phyloP scores from a whole-genome alignment of 441 rosid species.

The Eutrema salsugineum region DNA sequence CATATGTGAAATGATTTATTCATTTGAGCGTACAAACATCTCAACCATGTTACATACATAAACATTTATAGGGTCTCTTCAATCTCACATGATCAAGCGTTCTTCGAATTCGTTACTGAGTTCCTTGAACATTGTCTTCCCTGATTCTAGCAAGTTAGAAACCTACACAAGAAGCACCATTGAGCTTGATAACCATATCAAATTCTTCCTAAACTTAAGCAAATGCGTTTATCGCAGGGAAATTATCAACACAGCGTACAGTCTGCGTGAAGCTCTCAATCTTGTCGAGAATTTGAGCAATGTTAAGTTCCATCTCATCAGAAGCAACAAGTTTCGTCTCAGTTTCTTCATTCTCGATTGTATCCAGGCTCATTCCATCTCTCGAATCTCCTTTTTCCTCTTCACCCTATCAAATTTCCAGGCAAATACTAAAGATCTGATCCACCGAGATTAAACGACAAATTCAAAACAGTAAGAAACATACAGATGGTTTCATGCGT shows the following conservation, averaged over 20 bases:
- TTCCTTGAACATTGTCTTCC: slow-evolving; percentile 71
- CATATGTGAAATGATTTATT: not conserved
- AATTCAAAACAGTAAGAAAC: slow-evolving; percentile 15
- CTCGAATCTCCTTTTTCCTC: slow-evolving; percentile 38
- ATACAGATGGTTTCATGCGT: slow-evolving; percentile 56
- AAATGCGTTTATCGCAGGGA: not conserved
- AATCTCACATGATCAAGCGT: slow-evolving; percentile 55
- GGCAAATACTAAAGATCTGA: not conserved
- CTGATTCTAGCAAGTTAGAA: slow-evolving; percentile 70
- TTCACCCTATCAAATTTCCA: slow-evolving; percentile 35
- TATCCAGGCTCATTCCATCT: slow-evolving; percentile 37
- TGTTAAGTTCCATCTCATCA: slow-evolving; percentile 68
- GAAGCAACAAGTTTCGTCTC: slow-evolving; percentile 50
- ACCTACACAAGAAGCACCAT: slow-evolving; percentile 23
- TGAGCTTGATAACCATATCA: not conserved
- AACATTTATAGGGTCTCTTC: not conserved
- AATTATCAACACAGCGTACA: slow-evolving; percentile 34
- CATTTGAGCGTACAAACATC: slow-evolving; percentile 1
- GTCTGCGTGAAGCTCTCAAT: slow-evolving; percentile 71
- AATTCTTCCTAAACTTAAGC: not conserved
- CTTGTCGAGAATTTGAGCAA: slow-evolving; percentile 56
- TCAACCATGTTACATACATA: not conserved
- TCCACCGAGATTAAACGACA: not conserved
- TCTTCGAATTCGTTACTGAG: slow-evolving; percentile 73
- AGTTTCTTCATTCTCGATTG: slow-evolving; percentile 45